Base-by-base conservation (phyloP, 305 asterid genomes). In the Plantago lanceolata region DNA sequence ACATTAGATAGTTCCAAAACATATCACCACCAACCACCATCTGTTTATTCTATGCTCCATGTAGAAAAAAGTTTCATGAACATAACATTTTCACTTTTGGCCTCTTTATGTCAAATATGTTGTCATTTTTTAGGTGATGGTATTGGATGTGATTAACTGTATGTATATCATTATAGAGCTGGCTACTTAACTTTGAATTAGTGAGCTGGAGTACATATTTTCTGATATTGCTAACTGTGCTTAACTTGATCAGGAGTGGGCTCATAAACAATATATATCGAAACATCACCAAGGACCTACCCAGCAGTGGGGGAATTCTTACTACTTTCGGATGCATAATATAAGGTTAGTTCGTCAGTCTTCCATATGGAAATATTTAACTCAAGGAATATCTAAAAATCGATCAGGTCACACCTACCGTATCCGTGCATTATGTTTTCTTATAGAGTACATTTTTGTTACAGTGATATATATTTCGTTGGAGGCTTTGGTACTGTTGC, bases 401-500 rank as follows among this genome's bases (percentile, higher is more conserved):
- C 8, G 37, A 31, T 33, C 11, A 33, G 40, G 40, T 33, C 9
- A 33, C 7, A 31, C 7, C 35, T 31, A 31, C 58, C 0, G 37
- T 21, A 24, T 24, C 28, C 28, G 28, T 3, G 28, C 28, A 24
- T 24, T 1, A 24, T 24, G 28, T 24, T 24, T 24, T 24, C 28
- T 24, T 24, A 24, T 24, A 24, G 28, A 24, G 35, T 53, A 53
- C 8, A 21, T 21, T 13, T 8, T 53, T 53, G 35, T 53, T 9
- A 37, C 88, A 93, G 98, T 75, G 98, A 93, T 77, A 84, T 93
- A 80, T 89, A 93, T 78, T 93, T 93, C 73, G 85, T 93, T 37
- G 96, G 98, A 71, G 98, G 98, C 72, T 93, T 89, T 68, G 97
- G 97, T 54, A 93, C 97, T 55, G 97, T 93, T 68, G 96, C 96